Percentiles rank a stretch among this genome's conserved stretches.
phyloP scores from a whole-genome alignment of 352 stramenopile species.

The Phytophthora cryptogea region DNA sequence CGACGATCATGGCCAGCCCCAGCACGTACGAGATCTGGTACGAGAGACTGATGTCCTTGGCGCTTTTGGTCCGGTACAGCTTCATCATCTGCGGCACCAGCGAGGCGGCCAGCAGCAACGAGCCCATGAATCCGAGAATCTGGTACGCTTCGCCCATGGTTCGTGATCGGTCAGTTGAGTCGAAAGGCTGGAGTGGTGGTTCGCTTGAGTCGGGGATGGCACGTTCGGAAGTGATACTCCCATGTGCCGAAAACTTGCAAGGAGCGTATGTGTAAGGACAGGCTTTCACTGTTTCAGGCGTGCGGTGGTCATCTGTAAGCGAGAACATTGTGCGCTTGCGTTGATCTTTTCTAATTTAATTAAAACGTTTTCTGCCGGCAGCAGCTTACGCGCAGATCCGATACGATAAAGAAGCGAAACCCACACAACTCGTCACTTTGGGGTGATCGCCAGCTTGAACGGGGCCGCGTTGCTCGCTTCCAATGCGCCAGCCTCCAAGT shows the following conservation, averaged over 20 bases:
- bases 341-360: too few relatives aligned
- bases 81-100: constrained; percentile 56
- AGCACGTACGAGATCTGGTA: constrained; percentile 50
- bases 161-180: constrained; percentile 2
- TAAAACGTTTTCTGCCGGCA: too few relatives aligned
- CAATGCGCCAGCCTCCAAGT: background rate
- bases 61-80: constrained; percentile 59
- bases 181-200: background rate
- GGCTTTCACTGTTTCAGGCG: background rate
- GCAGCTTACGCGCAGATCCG: too few relatives aligned
- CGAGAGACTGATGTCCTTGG: constrained; percentile 49
- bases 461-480: constrained; percentile 1
- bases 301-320: too few relatives aligned
- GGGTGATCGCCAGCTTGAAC: constrained; percentile 22
- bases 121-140: constrained; percentile 52
- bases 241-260: constrained; percentile 8
- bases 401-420: too few relatives aligned
- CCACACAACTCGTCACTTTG: constrained; percentile 11
- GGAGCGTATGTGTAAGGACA: constrained; percentile 2
- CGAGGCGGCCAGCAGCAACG: constrained; percentile 43
- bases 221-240: constrained; percentile 16
- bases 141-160: constrained; percentile 38
- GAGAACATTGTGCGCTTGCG: too few relatives aligned
- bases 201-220: constrained; percentile 9
- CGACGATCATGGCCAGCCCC: constrained; percentile 44